Conservation (phyloP, 176 grass and related monocot species). For the Oryza brachyantha region DNA sequence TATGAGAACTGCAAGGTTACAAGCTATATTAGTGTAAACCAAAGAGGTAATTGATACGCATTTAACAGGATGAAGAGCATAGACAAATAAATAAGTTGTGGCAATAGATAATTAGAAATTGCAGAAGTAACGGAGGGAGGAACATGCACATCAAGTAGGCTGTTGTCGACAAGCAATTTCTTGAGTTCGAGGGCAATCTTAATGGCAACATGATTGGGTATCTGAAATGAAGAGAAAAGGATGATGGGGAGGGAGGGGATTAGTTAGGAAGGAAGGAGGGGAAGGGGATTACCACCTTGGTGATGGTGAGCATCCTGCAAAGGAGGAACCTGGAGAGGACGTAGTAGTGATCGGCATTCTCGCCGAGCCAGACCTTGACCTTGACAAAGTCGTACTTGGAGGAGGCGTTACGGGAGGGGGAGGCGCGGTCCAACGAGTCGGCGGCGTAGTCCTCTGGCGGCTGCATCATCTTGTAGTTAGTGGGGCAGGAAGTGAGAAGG, state of each 20-base stretch:
- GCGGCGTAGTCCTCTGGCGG: background rate
- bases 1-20: constrained; percentile 69
- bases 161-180: constrained; percentile 97
- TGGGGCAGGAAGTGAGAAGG: too few relatives aligned
- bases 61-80: background rate
- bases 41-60: background rate
- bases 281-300: constrained; percentile 49
- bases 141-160: constrained; percentile 95
- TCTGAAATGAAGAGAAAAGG: constrained; percentile 36
- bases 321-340: constrained; percentile 95
- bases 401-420: constrained; percentile 72
- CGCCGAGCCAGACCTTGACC: constrained; percentile 96
- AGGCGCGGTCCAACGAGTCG: background rate
- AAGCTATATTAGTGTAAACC: constrained; percentile 10
- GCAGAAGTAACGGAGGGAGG: background rate
- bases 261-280: too few relatives aligned
- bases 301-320: constrained; percentile 92
- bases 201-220: constrained; percentile 95
- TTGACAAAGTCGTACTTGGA: constrained; percentile 99
- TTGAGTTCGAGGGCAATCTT: constrained; percentile 98
- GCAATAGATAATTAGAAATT: too few relatives aligned
- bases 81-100: too few relatives aligned
- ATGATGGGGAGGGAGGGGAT: too few relatives aligned
- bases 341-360: constrained; percentile 99
- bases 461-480: too few relatives aligned